Base-by-base conservation (phyloP, 306 rosid species). In the Luffa aegyptiaca region DNA sequence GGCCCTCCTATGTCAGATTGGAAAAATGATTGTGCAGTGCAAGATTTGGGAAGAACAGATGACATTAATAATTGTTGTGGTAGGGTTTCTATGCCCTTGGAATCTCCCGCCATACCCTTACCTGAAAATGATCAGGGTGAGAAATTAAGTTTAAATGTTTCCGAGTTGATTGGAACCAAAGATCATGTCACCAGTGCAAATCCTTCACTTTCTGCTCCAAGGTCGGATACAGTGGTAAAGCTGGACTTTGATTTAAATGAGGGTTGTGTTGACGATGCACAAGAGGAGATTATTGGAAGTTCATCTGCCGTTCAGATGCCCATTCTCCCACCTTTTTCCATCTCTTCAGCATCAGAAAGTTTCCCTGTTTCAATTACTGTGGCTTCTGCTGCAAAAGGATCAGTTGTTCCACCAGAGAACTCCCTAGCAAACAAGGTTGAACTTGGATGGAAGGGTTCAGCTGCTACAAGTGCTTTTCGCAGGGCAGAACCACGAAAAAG, bases 401-500 rank as follows among this genome's bases (percentile, higher is more conserved):
- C 96, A 0, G 87, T 93, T 86, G 65, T 90, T 79, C 97, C 72
- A 17, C 97, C 97, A 17, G 97, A 93, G 56, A 89, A 88, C 84
- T 89, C 85, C 4, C 76, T 91, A 86, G 87, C 88, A 75, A 88
- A 80, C 69, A 96, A 85, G 72, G 90, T 87, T 76, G 97, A 90
- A 80, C 94, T 89, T 81, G 97, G 98, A 75, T 96, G 98, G 99
- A 95, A 93, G 84, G 99, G 99, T 10, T 91, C 99, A 12, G 96
- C 99, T 70, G 97, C 96, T 69, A 96, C 97, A 42, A 96, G 99
- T 83, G 99, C 99, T 72, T 93, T 96, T 81, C 90, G 97, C 14
- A 96, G 97, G 11, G 98, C 99, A 20, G 99, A 96, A 82, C 99
- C 96, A 49, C 87, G 97, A 81, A 96, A 90, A 80, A 85, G 75